phyloP scores from a whole-genome alignment of 495 filamentous ascomycete species.

The Tetracladium marchalianum region DNA sequence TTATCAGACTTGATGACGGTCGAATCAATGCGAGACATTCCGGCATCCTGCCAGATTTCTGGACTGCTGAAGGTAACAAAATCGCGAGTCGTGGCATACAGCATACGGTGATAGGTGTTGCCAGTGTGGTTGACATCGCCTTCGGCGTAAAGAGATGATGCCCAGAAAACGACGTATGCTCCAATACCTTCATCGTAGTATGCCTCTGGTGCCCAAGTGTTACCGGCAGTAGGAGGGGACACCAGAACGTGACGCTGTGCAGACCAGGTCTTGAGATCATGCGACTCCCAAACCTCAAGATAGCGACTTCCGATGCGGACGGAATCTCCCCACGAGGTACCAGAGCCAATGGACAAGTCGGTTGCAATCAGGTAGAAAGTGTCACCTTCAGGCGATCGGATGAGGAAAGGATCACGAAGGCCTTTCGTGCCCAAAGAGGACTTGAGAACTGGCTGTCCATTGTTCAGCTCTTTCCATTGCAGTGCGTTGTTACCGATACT shows the following conservation, averaged over 20 bases:
- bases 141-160: slow-evolving; percentile 14
- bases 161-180: slow-evolving; percentile 17
- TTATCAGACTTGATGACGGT: slow-evolving; percentile 9
- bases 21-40: slow-evolving; percentile 17
- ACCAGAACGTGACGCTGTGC: slow-evolving; percentile 18
- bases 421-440: slow-evolving; percentile 13
- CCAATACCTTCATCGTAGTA: slow-evolving; percentile 15
- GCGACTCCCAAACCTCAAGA: slow-evolving; percentile 18
- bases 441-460: slow-evolving; percentile 7
- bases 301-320: slow-evolving; percentile 14
- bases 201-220: slow-evolving; percentile 19
- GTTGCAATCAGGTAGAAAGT: slow-evolving; percentile 19
- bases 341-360: slow-evolving; percentile 17
- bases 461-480: slow-evolving; percentile 14
- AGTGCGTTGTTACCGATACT: slow-evolving; percentile 18
- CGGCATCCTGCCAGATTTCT: slow-evolving; percentile 18
- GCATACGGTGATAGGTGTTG: slow-evolving; percentile 14
- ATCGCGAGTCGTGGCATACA: slow-evolving; percentile 14
- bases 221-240: slow-evolving; percentile 12
- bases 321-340: slow-evolving; percentile 16
- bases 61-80: slow-evolving; percentile 17
- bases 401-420: slow-evolving; percentile 18
- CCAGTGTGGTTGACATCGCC: slow-evolving; percentile 7
- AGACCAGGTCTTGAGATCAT: slow-evolving; percentile 13
- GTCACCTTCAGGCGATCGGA: slow-evolving; percentile 13